Percentiles rank a stretch among this genome's conserved stretches.
These are phyloP conservation scores for Vigna trinervia DNA, from an alignment of 306 rosid species.

Conservation along the genomic window DNA sequence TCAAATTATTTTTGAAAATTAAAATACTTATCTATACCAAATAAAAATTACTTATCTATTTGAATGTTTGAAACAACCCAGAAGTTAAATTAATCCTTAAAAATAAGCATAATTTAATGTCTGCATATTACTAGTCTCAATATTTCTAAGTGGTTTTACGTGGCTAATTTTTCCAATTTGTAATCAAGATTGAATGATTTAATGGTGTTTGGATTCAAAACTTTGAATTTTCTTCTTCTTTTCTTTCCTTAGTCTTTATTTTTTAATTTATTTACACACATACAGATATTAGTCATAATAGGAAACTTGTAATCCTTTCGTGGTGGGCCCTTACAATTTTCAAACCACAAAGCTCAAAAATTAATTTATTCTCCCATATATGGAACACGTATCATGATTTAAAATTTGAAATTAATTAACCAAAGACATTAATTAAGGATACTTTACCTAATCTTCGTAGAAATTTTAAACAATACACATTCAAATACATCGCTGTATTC, in stretches of 20 bases:
- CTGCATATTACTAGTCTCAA: too few relatives aligned
- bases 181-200: conserved; percentile 6
- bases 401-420: background rate
- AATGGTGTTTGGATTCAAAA: conserved; percentile 25
- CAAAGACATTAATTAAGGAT: too few relatives aligned
- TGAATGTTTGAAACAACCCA: too few relatives aligned
- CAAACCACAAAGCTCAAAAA: conserved; percentile 23
- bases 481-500: background rate
- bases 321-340: conserved; percentile 50
- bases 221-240: conserved; percentile 4
- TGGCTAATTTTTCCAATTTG: background rate
- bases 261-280: conserved; percentile 7
- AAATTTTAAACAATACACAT: conserved; percentile 9
- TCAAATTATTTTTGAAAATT: too few relatives aligned
- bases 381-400: background rate
- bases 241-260: background rate
- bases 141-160: too few relatives aligned
- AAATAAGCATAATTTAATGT: too few relatives aligned
- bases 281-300: conserved; percentile 27
- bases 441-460: conserved; percentile 39
- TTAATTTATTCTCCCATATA: conserved; percentile 27
- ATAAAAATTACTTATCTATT: too few relatives aligned
- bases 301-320: conserved; percentile 37
- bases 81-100: too few relatives aligned
- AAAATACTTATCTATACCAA: too few relatives aligned